phyloP scores from a whole-genome alignment of 306 rosid genomes.

The Malus orientalis region DNA sequence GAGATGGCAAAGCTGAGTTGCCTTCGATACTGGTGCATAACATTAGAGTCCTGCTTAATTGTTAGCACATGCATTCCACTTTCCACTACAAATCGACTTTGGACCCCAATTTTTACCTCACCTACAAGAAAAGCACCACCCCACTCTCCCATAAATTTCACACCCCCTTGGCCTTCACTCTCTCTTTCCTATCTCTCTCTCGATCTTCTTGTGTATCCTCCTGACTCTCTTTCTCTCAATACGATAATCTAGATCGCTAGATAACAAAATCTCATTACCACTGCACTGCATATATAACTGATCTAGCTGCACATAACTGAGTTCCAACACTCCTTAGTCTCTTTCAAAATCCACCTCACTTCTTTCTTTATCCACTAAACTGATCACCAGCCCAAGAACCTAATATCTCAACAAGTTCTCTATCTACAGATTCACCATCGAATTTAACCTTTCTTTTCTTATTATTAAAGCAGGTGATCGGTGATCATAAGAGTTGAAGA shows the following conservation, averaged over 20 bases:
- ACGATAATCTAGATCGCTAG: slow-evolving; percentile 18
- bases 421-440: background rate
- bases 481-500: slow-evolving; percentile 13
- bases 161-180: slow-evolving; percentile 6
- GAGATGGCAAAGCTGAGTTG: slow-evolving; percentile 60
- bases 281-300: slow-evolving; percentile 15
- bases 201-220: slow-evolving; percentile 8
- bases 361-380: background rate
- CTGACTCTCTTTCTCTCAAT: slow-evolving; percentile 7
- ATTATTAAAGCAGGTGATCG: background rate
- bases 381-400: background rate
- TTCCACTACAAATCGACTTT: slow-evolving; percentile 82
- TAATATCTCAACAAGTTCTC: background rate
- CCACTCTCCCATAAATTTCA: slow-evolving; percentile 50
- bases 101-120: slow-evolving; percentile 83
- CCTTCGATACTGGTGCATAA: slow-evolving; percentile 73
- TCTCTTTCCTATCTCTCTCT: slow-evolving; percentile 16
- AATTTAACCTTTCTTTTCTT: background rate
- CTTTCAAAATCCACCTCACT: slow-evolving; percentile 3
- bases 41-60: slow-evolving; percentile 48
- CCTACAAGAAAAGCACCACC: slow-evolving; percentile 87
- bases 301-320: slow-evolving; percentile 8
- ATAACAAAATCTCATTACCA: slow-evolving; percentile 6
- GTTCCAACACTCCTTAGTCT: slow-evolving; percentile 3
- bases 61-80: slow-evolving; percentile 99